phyloP scores from a whole-genome alignment of 2,329 filamentous ascomycete genomes.

The Exophiala bonariae region DNA sequence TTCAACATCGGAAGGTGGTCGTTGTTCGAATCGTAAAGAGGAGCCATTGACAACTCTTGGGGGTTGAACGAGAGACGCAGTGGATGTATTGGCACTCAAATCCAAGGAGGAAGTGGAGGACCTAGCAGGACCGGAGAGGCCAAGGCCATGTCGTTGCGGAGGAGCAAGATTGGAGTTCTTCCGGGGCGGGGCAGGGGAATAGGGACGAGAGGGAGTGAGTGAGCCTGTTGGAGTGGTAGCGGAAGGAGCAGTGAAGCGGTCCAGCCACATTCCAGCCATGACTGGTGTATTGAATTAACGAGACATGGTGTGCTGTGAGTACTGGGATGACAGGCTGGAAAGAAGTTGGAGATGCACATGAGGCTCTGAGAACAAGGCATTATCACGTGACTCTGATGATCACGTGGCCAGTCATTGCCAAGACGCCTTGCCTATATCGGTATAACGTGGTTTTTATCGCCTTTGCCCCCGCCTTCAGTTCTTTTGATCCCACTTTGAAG shows the following conservation, averaged over 20 bases:
- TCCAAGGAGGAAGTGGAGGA: slow-evolving; percentile 74
- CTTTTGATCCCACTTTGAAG: too few species aligned
- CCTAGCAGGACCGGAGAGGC: slow-evolving; percentile 57
- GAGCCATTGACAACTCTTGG: slow-evolving; percentile 68
- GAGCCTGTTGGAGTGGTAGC: slow-evolving; percentile 57
- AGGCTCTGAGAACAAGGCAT: too few species aligned
- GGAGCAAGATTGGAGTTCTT: slow-evolving; percentile 68
- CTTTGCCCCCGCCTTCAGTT: slow-evolving; percentile 1
- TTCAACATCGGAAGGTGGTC: slow-evolving; percentile 56
- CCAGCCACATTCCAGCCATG: slow-evolving; percentile 74
- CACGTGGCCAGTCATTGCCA: too few species aligned
- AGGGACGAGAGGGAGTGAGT: slow-evolving; percentile 65
- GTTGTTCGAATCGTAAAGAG: slow-evolving; percentile 60
- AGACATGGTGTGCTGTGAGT: not conserved
- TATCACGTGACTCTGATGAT: too few species aligned
- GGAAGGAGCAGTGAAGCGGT: slow-evolving; percentile 75
- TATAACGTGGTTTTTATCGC: too few species aligned
- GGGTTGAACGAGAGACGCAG: slow-evolving; percentile 68
- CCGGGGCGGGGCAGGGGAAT: slow-evolving; percentile 69
- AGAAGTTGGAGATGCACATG: too few species aligned
- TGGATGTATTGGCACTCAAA: slow-evolving; percentile 71
- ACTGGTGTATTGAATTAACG: not conserved
- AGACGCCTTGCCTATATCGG: too few species aligned
- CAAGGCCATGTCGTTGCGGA: slow-evolving; percentile 65
- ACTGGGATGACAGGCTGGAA: too few species aligned